These are phyloP conservation scores for Diaporthe eres DNA, from an alignment of 2,329 filamentous ascomycete species.

Conservation along the genomic window DNA sequence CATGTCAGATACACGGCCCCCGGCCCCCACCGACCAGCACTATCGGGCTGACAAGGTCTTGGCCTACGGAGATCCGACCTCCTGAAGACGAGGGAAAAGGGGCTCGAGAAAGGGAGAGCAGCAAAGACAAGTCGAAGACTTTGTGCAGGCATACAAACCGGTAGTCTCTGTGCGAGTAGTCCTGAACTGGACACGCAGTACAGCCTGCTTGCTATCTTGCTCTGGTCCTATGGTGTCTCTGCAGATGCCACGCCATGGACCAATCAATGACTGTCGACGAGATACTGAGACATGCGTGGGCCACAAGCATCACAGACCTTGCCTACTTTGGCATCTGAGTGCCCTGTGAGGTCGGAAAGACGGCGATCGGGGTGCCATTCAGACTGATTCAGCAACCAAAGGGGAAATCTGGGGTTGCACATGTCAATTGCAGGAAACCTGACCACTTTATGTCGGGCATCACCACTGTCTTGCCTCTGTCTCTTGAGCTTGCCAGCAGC, in stretches of 20 bases:
- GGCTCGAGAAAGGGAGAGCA: not conserved
- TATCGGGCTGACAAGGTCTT: not conserved
- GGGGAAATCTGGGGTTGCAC: constrained; percentile 9
- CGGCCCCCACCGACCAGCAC: not conserved
- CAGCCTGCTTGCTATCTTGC: not conserved
- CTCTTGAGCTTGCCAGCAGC: not conserved
- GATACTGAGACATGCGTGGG: not conserved
- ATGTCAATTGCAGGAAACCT: not conserved
- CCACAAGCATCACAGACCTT: not conserved
- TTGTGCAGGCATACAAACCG: not conserved
- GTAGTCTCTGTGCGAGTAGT: not conserved
- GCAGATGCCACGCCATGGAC: not conserved
- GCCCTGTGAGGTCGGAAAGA: not conserved
- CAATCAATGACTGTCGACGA: not conserved
- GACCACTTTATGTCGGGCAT: constrained; percentile 8
- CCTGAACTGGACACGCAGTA: not conserved
- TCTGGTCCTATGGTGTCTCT: not conserved
- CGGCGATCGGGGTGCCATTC: not conserved
- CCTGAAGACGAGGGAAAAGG: not conserved
- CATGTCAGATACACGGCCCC: not conserved
- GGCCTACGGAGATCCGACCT: not conserved
- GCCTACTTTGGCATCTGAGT: constrained; percentile 6
- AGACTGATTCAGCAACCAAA: not conserved
- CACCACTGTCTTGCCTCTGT: not conserved
- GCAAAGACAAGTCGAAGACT: no score